Evolutionary conservation across 106 monocot genomes (phyloP).

Genomic region (Alisma plantagoaquatica): DNA sequence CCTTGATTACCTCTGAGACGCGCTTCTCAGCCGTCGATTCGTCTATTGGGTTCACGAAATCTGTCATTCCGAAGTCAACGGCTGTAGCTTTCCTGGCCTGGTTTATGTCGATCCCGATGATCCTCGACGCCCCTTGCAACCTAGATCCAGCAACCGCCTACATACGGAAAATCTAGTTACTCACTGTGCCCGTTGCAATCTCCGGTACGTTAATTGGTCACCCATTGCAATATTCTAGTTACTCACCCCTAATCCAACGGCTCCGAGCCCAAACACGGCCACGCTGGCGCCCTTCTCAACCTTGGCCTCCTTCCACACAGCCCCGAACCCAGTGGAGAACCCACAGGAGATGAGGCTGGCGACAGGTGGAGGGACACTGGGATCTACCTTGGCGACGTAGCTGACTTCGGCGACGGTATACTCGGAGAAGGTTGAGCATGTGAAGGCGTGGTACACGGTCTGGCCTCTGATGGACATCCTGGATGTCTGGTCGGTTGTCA

Average conservation of each 20-base stretch:
- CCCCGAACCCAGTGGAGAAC: conserved; percentile 10
- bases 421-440: conserved; percentile 6
- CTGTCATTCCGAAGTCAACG: conserved; percentile 1
- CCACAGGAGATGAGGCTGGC: conserved; percentile 14
- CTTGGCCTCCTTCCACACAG: conserved; percentile 8
- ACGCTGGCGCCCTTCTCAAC: not conserved
- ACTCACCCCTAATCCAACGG: conserved; percentile 5
- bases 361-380: not conserved
- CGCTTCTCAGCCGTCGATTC: not conserved
- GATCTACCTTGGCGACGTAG: conserved; percentile 7
- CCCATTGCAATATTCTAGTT: not conserved
- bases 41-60: conserved; percentile 6
- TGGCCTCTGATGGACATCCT: conserved; percentile 4
- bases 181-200: not conserved
- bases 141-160: conserved; percentile 3
- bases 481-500: not conserved
- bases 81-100: not conserved
- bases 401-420: not conserved
- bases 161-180: not conserved
- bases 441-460: conserved; percentile 6
- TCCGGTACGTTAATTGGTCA: not conserved
- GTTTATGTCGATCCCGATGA: conserved; percentile 9
- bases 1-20: conserved; percentile 3
- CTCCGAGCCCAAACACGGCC: conserved; percentile 6
- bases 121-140: conserved; percentile 1